phyloP scores from a whole-genome alignment of 2,329 filamentous ascomycete species.

The Hypoxylon sp. region DNA sequence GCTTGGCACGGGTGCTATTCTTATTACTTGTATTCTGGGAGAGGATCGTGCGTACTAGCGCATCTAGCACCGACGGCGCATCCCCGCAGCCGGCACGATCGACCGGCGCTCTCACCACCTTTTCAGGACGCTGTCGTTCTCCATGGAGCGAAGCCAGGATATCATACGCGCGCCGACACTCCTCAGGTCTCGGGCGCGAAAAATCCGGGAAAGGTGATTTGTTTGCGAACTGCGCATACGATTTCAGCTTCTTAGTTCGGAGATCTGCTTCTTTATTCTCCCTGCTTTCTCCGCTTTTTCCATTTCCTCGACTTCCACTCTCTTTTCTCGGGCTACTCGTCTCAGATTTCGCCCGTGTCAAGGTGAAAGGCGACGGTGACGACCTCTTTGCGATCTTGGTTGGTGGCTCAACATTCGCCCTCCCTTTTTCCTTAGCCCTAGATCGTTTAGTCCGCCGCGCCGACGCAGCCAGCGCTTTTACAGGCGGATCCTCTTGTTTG shows the following conservation, averaged over 20 bases:
- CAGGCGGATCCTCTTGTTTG: conserved; percentile 31
- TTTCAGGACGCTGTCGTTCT: conserved; percentile 70
- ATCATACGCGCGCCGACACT: conserved; percentile 76
- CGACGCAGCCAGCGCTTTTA: conserved; percentile 4
- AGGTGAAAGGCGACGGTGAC: conserved; percentile 9
- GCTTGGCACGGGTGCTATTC: conserved; percentile 72
- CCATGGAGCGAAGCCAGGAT: conserved; percentile 77
- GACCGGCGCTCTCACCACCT: conserved; percentile 67
- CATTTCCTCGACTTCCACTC: not conserved
- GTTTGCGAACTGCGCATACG: conserved; percentile 57
- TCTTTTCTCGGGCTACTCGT: conserved; percentile 29
- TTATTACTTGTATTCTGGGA: conserved; percentile 66
- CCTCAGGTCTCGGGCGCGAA: conserved; percentile 72
- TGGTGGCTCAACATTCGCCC: conserved; percentile 6
- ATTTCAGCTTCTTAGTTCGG: conserved; percentile 60
- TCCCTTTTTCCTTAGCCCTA: conserved; percentile 38
- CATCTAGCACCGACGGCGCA: conserved; percentile 65
- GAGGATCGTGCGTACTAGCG: conserved; percentile 65
- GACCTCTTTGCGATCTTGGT: conserved; percentile 18
- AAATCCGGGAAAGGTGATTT: conserved; percentile 77
- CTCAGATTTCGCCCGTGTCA: conserved; percentile 25
- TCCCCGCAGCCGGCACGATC: conserved; percentile 73
- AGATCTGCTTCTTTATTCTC: conserved; percentile 49
- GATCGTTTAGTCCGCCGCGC: conserved; percentile 35
- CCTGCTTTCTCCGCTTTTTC: not conserved